Evolutionary conservation across 176 grass and related monocot species (phyloP), one percentile per base, ranked within the genome.

Genomic region (Saccharum officinarum): DNA sequence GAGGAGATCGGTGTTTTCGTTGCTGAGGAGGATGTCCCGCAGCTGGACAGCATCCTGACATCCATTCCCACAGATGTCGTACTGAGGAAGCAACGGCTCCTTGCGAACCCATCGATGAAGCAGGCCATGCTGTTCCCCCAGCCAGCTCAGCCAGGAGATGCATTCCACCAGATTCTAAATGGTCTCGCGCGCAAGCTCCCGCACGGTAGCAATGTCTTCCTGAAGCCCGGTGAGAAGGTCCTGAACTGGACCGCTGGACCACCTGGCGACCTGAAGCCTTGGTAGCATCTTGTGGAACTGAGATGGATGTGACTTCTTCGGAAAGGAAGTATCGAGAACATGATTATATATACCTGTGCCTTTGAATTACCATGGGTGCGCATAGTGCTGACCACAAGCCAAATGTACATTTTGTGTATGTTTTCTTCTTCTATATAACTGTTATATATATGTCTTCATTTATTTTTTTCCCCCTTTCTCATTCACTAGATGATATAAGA

Each of bases 51-150:
- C n/a, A 98, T 98, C 67, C 77, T 98, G 68, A 94, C 93, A 60
- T 93, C 93, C 40, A 92, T 95, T 61, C 96, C 96, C 2, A 87
- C 87, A 7, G 96, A 98, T 68, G 82, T 90, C 22, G 87, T 98
- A 41, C 78, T 98, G 49, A 95, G 96, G 80, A 98, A 98, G 70
- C 96, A 98, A 23, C 87, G 96, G 55, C 85, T 95, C 17, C 91
- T 98, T 6, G 96, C 96, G 3, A 95, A 98, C 80, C 96, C 96
- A 10, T 95, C 87, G 18, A 95, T 98, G 93, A 98, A 98, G 74
- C 93, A 95, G 80, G 91, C 96, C 1, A 93, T 98, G 96, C 34
- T 92, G 59, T 95, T 98, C 55, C 91, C 96, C 16, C 89, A 98
- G 66, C 96, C 96, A 71, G 87, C 91, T 45, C 83, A 91, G 71